A percentile compares a stretch with the other conserved stretches of the same genome.
Conservation (phyloP, 192 early-diverging fungal genomes). For the Ambispora gerdemannii region DNA sequence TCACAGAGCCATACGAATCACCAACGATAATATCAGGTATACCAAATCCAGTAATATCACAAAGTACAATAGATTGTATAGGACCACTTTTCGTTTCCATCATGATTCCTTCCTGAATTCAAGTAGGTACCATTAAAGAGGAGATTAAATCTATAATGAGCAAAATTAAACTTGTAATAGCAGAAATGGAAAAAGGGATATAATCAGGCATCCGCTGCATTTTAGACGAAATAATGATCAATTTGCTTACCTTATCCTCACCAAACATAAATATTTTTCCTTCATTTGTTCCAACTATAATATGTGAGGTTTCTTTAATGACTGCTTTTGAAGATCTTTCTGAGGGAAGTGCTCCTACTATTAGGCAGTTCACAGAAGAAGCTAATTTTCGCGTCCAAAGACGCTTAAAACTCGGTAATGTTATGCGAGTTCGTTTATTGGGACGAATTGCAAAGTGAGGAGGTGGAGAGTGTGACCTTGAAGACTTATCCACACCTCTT, state of each 20-base stretch:
- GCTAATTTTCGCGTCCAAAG: background rate
- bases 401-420: background rate
- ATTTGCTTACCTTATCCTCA: constrained; percentile 33
- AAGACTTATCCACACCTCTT: no score
- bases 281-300: constrained; percentile 28
- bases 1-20: constrained; percentile 37
- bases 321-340: background rate
- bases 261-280: constrained; percentile 37
- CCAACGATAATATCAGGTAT: constrained; percentile 35
- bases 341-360: background rate
- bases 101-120: constrained; percentile 33
- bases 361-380: constrained; percentile 7
- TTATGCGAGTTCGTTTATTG: background rate
- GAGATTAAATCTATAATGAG: no score
- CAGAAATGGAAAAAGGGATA: no score
- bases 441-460: no score
- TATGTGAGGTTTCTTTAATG: background rate
- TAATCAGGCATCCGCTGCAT: background rate
- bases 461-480: no score
- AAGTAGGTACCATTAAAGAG: background rate
- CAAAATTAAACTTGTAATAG: no score
- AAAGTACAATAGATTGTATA: constrained; percentile 35
- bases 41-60: constrained; percentile 36
- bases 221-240: background rate
- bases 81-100: constrained; percentile 41